phyloP scores from a whole-genome alignment of 1,284 basidiomycete species.

The Puccinia sorghi region DNA sequence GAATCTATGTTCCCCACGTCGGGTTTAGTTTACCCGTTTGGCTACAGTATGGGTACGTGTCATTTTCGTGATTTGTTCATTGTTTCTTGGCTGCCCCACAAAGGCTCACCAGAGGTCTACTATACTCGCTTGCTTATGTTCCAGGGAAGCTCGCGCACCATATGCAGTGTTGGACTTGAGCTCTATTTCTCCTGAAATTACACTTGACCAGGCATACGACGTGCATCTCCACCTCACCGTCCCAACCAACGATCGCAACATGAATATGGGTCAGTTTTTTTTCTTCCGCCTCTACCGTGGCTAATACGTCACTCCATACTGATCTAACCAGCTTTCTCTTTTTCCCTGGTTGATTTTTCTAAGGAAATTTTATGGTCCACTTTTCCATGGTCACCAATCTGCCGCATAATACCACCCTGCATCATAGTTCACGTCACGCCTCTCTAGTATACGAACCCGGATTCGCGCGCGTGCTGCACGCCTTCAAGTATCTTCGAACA shows the following conservation, averaged over 20 bases:
- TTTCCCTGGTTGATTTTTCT: neutral
- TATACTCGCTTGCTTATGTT: neutral
- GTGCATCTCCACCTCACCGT: constrained; percentile 41
- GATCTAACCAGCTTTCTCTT: neutral
- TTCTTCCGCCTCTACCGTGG: neutral
- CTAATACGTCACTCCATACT: neutral
- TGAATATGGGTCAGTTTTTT: constrained; percentile 34
- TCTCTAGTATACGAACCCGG: constrained; percentile 37
- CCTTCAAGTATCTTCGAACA: constrained; percentile 43
- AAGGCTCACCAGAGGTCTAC: constrained; percentile 9
- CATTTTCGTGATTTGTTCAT: neutral
- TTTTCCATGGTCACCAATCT: constrained; percentile 9
- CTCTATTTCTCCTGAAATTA: constrained; percentile 23
- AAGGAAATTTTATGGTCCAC: constrained; percentile 47
- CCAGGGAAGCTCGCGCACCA: constrained; percentile 33
- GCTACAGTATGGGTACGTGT: constrained; percentile 45
- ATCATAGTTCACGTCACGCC: constrained; percentile 34
- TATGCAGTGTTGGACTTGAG: constrained; percentile 19
- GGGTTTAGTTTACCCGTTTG: constrained; percentile 40
- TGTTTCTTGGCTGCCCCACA: neutral
- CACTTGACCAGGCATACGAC: constrained; percentile 43
- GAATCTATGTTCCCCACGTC: constrained; percentile 35
- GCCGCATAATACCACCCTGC: constrained; percentile 35
- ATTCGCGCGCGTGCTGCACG: constrained; percentile 28
- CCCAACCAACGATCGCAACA: constrained; percentile 41